Conservation (phyloP, 2,329 filamentous ascomycete species). For the Aaosphaeria arxii region DNA sequence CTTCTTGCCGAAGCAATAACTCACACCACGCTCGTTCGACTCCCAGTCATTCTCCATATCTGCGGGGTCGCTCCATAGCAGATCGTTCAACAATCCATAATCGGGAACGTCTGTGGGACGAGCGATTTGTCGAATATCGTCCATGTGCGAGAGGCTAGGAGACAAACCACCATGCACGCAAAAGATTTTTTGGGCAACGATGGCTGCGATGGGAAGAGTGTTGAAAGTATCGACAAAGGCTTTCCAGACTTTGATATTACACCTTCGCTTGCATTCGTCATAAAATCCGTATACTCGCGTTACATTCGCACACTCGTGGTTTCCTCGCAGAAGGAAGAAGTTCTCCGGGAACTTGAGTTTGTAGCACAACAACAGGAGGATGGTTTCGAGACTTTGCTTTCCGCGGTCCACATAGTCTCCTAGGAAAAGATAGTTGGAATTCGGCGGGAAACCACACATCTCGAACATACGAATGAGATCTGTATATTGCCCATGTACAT, state of each 20-base stretch:
- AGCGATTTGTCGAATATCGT: conserved; percentile 94
- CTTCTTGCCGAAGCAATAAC: conserved; percentile 97
- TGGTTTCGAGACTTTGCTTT: conserved; percentile 94
- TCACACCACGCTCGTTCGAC: conserved; percentile 92
- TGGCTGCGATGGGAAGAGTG: conserved; percentile 90
- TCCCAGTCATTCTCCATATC: conserved; percentile 99
- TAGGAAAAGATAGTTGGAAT: conserved; percentile 87
- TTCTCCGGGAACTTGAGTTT: conserved; percentile 97
- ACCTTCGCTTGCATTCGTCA: conserved; percentile 94
- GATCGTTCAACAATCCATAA: conserved; percentile 90
- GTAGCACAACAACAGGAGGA: conserved; percentile 88
- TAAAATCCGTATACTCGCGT: conserved; percentile 97
- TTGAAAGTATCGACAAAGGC: conserved; percentile 97
- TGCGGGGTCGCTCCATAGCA: conserved; percentile 95
- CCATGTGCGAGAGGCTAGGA: conserved; percentile 91
- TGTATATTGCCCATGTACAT: conserved; percentile 95
- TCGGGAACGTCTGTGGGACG: conserved; percentile 96
- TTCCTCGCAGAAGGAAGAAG: conserved; percentile 91
- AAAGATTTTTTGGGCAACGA: conserved; percentile 96
- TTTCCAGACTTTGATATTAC: conserved; percentile 98
- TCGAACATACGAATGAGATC: conserved; percentile 96
- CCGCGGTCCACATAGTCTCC: conserved; percentile 96
- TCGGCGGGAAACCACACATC: conserved; percentile 95
- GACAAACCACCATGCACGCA: conserved; percentile 95
- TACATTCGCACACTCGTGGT: conserved; percentile 96